These are phyloP conservation scores for Trichoderma sp. DNA, from an alignment of 2,329 filamentous ascomycete genomes.

Conservation along the genomic window DNA sequence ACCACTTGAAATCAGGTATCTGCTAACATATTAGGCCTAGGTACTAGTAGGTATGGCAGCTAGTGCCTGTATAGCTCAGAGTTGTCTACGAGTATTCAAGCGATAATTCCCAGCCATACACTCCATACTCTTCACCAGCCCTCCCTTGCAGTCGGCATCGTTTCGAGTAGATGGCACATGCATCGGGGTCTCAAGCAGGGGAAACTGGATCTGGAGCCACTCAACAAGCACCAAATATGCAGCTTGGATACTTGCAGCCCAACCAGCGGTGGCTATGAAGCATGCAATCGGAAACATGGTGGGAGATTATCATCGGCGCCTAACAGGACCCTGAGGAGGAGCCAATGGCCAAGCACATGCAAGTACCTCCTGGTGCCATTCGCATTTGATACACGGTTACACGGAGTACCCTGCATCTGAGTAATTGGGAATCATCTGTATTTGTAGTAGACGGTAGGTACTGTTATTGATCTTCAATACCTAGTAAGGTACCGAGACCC, in stretches of 20 bases:
- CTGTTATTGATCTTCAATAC: neutral
- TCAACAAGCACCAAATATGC: neutral
- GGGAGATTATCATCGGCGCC: neutral
- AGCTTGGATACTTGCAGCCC: conserved; percentile 8
- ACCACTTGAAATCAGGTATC: neutral
- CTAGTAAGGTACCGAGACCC: too few species aligned
- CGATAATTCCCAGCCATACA: neutral
- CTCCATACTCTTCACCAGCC: neutral
- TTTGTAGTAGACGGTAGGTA: neutral
- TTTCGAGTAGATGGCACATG: neutral
- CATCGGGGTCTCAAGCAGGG: conserved; percentile 1
- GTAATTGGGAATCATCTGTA: neutral
- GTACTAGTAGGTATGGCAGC: neutral
- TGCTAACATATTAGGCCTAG: neutral
- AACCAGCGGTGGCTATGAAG: neutral
- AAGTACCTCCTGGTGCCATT: neutral
- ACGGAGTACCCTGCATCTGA: neutral
- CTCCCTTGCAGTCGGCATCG: neutral
- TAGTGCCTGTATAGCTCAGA: neutral
- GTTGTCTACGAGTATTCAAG: neutral
- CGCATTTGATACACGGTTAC: neutral
- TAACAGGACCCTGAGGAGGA: neutral
- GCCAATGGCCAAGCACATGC: neutral
- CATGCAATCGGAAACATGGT: neutral
- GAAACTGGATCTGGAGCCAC: neutral